Conservation (phyloP, 2,329 filamentous ascomycete genomes). For the Endothia cerciana region DNA sequence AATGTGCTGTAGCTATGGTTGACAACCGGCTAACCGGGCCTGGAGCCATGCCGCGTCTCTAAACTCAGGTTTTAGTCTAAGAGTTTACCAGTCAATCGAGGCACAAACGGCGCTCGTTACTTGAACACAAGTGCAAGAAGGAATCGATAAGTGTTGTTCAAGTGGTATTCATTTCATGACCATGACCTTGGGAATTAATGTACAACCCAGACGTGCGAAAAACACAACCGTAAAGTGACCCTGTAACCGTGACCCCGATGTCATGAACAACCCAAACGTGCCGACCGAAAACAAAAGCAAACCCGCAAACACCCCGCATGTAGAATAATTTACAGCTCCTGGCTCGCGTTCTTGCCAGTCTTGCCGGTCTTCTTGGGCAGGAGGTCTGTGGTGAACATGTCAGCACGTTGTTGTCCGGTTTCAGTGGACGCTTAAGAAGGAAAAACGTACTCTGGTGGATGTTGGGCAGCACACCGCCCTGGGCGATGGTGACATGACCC, state of each 20-base stretch:
- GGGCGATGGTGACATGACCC: constrained; percentile 94
- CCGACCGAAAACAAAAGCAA: constrained; percentile 64
- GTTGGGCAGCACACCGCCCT: constrained; percentile 96
- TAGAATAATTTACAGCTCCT: constrained; percentile 77
- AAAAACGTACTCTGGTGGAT: constrained; percentile 87
- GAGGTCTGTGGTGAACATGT: constrained; percentile 67
- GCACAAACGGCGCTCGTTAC: not conserved
- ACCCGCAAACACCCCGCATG: constrained; percentile 40
- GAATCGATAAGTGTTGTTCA: constrained; percentile 40
- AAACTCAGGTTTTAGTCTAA: not conserved
- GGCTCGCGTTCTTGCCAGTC: constrained; percentile 87
- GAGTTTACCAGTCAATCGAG: not conserved
- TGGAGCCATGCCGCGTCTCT: no score
- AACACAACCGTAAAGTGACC: constrained; percentile 65
- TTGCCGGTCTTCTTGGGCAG: constrained; percentile 99
- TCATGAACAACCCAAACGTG: constrained; percentile 76
- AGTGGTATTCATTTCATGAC: constrained; percentile 64
- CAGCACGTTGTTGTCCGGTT: constrained; percentile 28
- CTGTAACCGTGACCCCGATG: constrained; percentile 77
- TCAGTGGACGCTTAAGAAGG: not conserved
- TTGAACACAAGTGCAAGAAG: not conserved
- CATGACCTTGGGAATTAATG: constrained; percentile 71
- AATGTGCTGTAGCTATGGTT: no score
- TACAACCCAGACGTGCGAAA: constrained; percentile 68
- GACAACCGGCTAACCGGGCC: no score